phyloP scores from a whole-genome alignment of 2,329 filamentous ascomycete species.

The Xylariaceae sp. region DNA sequence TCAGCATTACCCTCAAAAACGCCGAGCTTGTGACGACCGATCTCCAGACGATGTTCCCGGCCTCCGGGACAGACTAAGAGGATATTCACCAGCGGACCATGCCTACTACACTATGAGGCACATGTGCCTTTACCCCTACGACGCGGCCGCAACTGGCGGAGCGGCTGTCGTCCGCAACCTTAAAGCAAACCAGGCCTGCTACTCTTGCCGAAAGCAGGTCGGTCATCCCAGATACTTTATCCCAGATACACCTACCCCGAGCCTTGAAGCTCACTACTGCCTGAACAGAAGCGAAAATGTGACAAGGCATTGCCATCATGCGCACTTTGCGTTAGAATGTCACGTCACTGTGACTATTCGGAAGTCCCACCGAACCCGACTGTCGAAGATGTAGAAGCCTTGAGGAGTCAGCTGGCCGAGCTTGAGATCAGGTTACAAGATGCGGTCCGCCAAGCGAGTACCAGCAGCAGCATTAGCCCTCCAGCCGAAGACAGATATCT shows the following conservation, averaged over 20 bases:
- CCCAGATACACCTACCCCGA: not conserved
- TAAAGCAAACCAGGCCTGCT: constrained; percentile 51
- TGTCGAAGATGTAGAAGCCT: constrained; percentile 48
- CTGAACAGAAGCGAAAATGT: constrained; percentile 58
- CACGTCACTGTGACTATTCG: constrained; percentile 50
- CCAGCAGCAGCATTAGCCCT: constrained; percentile 22
- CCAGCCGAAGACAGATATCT: constrained; percentile 36
- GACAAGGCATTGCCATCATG: constrained; percentile 58
- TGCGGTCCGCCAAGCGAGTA: constrained; percentile 23
- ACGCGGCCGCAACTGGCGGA: constrained; percentile 20
- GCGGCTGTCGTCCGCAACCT: constrained; percentile 11
- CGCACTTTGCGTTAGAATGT: constrained; percentile 53
- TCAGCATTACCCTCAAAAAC: not conserved
- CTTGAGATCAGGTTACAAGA: constrained; percentile 40
- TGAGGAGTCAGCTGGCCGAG: constrained; percentile 47
- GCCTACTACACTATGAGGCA: constrained; percentile 5
- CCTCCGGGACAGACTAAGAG: not conserved
- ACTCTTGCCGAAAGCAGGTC: constrained; percentile 46
- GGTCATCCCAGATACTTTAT: not conserved
- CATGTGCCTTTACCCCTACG: constrained; percentile 24
- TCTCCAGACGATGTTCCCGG: constrained; percentile 13
- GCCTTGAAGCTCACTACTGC: not conserved
- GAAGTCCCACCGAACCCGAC: constrained; percentile 46
- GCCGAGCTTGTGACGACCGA: not conserved
- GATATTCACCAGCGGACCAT: not conserved